These are phyloP conservation scores for Dioscorea alata DNA, from an alignment of 106 monocot species.

Conservation along the genomic window DNA sequence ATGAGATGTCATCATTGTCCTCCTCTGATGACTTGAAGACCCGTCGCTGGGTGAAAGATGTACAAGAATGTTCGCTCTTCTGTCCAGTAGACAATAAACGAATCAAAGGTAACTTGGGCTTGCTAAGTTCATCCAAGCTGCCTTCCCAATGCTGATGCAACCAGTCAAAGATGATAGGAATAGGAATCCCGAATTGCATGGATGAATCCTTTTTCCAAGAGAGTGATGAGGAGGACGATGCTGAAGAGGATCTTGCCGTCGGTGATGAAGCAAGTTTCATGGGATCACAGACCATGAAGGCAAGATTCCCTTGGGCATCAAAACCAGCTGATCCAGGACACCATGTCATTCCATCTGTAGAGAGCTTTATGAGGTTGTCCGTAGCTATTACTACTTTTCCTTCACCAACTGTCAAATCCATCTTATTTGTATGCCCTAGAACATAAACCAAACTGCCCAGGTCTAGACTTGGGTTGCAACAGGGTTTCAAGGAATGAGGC, in stretches of 20 bases:
- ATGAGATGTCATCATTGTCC: conserved; percentile 40
- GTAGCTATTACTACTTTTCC: conserved; percentile 87
- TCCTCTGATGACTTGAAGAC: conserved; percentile 55
- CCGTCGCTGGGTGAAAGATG: conserved; percentile 53
- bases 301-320: conserved; percentile 82
- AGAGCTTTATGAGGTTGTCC: conserved; percentile 92
- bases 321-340: conserved; percentile 94
- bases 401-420: conserved; percentile 64
- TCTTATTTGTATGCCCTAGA: conserved; percentile 49
- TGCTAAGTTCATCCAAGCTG: conserved; percentile 86
- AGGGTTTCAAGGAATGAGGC: conserved; percentile 66
- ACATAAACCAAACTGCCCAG: conserved; percentile 67
- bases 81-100: conserved; percentile 63
- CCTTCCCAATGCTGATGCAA: conserved; percentile 94
- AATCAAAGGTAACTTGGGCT: conserved; percentile 57
- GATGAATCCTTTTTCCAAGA: conserved; percentile 56
- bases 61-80: conserved; percentile 51
- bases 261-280: conserved; percentile 92
- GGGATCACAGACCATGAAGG: conserved; percentile 98
- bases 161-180: conserved; percentile 86
- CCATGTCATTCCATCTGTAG: conserved; percentile 57
- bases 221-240: conserved; percentile 52
- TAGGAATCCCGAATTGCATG: conserved; percentile 83
- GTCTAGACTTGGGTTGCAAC: conserved; percentile 56
- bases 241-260: conserved; percentile 49